phyloP scores from a whole-genome alignment of 345 rosid species.

The Zanthoxylum bungeanum region DNA sequence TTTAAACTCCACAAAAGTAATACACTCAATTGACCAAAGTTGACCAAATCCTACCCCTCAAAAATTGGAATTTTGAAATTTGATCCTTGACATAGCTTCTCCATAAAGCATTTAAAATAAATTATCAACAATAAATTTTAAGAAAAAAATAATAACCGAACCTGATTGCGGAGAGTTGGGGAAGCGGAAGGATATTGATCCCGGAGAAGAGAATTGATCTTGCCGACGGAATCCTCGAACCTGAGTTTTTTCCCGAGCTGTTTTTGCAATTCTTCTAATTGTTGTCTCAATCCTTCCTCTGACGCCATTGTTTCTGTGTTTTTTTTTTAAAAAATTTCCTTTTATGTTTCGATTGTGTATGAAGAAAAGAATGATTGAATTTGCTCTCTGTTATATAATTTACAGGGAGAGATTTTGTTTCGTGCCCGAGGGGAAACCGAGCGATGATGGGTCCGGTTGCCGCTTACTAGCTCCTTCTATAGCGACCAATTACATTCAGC shows the following conservation, averaged over 20 bases:
- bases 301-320: constrained; percentile 19
- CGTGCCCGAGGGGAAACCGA: constrained; percentile 25
- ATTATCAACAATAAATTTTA: not conserved
- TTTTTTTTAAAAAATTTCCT: not conserved
- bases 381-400: not conserved
- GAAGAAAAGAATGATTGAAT: not conserved
- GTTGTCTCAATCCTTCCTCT: constrained; percentile 52
- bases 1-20: not conserved
- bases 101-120: not conserved
- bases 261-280: constrained; percentile 70
- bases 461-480: not conserved
- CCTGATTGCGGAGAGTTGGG: constrained; percentile 60
- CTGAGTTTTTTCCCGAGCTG: constrained; percentile 74
- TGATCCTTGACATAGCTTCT: not conserved
- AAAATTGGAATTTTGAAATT: not conserved
- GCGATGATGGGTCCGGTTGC: not conserved
- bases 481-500: not conserved
- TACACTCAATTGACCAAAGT: too few species aligned
- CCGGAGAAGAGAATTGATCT: constrained; percentile 51
- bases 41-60: not conserved
- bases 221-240: constrained; percentile 75
- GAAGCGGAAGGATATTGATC: constrained; percentile 57
- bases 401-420: not conserved
- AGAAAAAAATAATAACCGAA: constrained; percentile 8
- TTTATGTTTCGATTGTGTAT: not conserved